Percentiles rank a stretch among this genome's conserved stretches.
Conservation (phyloP, 768 basidiomycete genomes). For the Tremella yokohamensis region DNA sequence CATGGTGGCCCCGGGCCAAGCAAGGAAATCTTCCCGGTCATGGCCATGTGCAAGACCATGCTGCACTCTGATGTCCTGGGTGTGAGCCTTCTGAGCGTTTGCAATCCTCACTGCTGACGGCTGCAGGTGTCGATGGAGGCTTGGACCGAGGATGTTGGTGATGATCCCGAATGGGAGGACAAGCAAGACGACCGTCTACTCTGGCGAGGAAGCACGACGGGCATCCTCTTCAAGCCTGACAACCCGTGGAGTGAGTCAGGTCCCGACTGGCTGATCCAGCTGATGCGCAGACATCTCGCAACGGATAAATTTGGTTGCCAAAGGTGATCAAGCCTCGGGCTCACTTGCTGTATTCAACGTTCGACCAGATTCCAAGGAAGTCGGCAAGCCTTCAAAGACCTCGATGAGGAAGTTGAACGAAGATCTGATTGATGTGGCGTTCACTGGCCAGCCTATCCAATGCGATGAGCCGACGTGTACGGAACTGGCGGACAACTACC, state of each 20-base stretch:
- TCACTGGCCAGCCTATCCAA: constrained; percentile 45
- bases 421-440: constrained; percentile 42
- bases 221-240: constrained; percentile 40
- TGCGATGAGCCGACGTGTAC: constrained; percentile 34
- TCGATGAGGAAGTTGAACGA: constrained; percentile 29
- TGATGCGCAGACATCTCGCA: constrained; percentile 40
- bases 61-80: constrained; percentile 45
- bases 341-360: constrained; percentile 29
- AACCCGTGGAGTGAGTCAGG: constrained; percentile 42
- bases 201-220: constrained; percentile 48
- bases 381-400: constrained; percentile 25
- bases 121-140: constrained; percentile 43
- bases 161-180: constrained; percentile 45
- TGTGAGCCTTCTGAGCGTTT: constrained; percentile 6
- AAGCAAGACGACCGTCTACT: constrained; percentile 41
- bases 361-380: constrained; percentile 15
- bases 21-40: constrained; percentile 41
- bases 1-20: constrained; percentile 46
- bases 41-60: constrained; percentile 48
- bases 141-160: constrained; percentile 41
- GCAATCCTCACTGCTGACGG: neutral
- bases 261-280: constrained; percentile 1
- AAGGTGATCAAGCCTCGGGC: constrained; percentile 23
- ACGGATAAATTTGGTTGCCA: constrained; percentile 40
- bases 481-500: constrained; percentile 25